phyloP scores from a whole-genome alignment of 257 asterid species.

The Solanum lycopersicoides region DNA sequence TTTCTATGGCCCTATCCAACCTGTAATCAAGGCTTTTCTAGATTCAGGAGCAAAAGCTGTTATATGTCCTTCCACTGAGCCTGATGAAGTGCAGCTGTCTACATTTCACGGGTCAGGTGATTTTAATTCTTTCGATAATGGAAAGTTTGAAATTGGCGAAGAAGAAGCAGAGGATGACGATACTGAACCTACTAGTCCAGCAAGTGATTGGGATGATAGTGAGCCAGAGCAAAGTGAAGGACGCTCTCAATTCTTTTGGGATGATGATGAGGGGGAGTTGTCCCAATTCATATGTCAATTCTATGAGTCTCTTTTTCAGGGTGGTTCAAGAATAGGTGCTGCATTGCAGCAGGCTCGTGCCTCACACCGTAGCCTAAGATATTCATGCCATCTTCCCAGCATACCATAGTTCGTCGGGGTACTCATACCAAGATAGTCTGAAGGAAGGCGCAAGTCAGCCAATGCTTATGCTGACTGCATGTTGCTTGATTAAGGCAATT shows the following conservation, averaged over 20 bases:
- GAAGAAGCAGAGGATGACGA: conserved; percentile 60
- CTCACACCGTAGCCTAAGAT: conserved; percentile 58
- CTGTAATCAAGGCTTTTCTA: conserved; percentile 75
- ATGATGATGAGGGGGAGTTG: conserved; percentile 81
- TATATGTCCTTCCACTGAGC: conserved; percentile 80
- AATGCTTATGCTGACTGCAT: not conserved
- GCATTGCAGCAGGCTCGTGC: conserved; percentile 57
- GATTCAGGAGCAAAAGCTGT: conserved; percentile 97
- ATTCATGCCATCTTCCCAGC: conserved; percentile 47
- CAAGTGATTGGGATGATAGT: conserved; percentile 93
- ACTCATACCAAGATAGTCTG: not conserved
- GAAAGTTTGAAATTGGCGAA: conserved; percentile 86
- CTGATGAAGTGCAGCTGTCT: conserved; percentile 67
- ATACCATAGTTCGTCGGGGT: not conserved
- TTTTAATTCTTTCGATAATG: conserved; percentile 55
- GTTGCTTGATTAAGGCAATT: not conserved
- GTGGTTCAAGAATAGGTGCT: conserved; percentile 49
- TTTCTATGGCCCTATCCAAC: conserved; percentile 64
- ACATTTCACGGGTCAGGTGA: conserved; percentile 74
- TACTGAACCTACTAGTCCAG: conserved; percentile 51
- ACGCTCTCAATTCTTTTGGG: conserved; percentile 45
- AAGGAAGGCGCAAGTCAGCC: not conserved
- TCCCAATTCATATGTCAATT: conserved; percentile 63
- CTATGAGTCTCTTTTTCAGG: conserved; percentile 67
- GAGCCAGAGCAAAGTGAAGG: conserved; percentile 62